Evolutionary conservation across 1,139 yeast species (phyloP).

Genomic region (Suhomyces bribrorum): DNA sequence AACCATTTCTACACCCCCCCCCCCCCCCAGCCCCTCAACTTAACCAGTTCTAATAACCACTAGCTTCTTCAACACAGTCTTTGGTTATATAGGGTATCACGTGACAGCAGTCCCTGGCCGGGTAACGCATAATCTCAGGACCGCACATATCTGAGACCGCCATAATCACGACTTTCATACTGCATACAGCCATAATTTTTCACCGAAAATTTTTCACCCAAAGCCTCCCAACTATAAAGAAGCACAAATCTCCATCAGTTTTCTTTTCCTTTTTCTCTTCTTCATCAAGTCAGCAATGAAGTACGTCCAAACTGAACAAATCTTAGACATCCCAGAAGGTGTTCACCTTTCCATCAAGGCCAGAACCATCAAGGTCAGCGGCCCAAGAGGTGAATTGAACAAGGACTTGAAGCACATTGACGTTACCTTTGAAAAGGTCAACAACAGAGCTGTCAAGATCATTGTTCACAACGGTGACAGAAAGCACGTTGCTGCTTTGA

Average conservation of each 20-base stretch:
- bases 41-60: no score
- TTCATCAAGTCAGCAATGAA: conserved; percentile 56
- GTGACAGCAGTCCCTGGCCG: no score
- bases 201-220: conserved; percentile 11
- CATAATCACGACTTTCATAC: neutral
- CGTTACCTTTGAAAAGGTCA: conserved; percentile 83
- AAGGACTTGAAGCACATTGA: conserved; percentile 94
- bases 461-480: conserved; percentile 99
- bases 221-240: conserved; percentile 1
- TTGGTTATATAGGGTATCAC: no score
- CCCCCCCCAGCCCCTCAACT: no score
- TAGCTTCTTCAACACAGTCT: no score
- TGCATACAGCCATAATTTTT: conserved; percentile 11
- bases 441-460: conserved; percentile 74
- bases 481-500: conserved; percentile 99
- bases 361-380: conserved; percentile 86
- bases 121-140: neutral
- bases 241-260: conserved; percentile 2
- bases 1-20: no score
- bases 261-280: conserved; percentile 12
- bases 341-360: conserved; percentile 91
- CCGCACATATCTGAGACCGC: neutral
- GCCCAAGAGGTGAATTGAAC: conserved; percentile 96
- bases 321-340: conserved; percentile 90
- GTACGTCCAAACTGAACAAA: conserved; percentile 94